Conservation (phyloP, 371 early-diverging fungal genomes). For the Batrachochytrium dendrobatidis region DNA sequence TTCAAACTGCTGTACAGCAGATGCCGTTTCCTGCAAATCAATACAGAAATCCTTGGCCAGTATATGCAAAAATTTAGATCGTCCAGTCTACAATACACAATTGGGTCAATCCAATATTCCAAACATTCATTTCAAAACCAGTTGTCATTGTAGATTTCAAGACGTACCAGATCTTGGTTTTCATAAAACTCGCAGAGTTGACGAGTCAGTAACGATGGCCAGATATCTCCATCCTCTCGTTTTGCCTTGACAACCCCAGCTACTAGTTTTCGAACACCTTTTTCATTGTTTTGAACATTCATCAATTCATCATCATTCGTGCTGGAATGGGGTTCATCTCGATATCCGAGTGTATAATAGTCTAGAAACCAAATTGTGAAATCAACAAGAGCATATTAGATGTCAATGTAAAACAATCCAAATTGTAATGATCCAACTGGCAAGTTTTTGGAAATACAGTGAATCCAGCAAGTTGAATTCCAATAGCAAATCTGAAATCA, state of each 20-base stretch:
- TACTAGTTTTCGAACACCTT: slow-evolving; percentile 34
- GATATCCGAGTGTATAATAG: background rate
- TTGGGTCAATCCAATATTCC: background rate
- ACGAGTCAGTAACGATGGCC: slow-evolving; percentile 48
- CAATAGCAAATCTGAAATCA: no score
- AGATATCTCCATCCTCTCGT: slow-evolving; percentile 42
- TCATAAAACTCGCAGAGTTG: slow-evolving; percentile 59
- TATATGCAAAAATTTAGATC: slow-evolving; percentile 44
- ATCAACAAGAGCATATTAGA: no score
- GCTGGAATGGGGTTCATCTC: background rate
- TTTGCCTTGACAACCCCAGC: slow-evolving; percentile 32
- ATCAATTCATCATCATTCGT: slow-evolving; percentile 14
- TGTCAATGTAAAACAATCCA: no score
- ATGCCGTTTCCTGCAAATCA: slow-evolving; percentile 6
- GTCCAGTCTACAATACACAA: slow-evolving; percentile 28
- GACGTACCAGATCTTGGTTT: slow-evolving; percentile 36
- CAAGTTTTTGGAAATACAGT: no score
- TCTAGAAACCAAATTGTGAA: no score
- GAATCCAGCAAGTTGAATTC: no score
- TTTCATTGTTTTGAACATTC: slow-evolving; percentile 21
- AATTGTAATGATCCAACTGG: no score
- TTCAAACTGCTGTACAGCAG: slow-evolving; percentile 2
- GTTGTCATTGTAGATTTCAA: background rate
- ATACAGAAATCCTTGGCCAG: slow-evolving; percentile 57
- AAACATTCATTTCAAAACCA: no score